Conservation (phyloP, 164 flowering plant species). For the Amborella trichopoda region DNA sequence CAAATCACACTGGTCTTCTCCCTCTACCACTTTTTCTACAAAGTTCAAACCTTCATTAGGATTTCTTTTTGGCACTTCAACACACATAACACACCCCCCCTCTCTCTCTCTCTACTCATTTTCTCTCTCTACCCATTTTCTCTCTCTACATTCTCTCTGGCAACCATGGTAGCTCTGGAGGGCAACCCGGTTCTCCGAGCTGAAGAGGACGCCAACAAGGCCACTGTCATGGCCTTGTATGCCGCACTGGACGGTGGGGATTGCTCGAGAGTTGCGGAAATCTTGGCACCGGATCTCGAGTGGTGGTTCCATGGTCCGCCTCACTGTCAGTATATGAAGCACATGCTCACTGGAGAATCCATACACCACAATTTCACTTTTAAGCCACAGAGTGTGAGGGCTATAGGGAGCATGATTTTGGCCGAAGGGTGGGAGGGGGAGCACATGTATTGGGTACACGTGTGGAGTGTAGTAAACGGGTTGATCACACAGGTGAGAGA, state of each 20-base stretch:
- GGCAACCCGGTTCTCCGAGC: no score
- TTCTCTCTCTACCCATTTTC: no score
- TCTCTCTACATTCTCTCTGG: no score
- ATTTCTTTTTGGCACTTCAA: no score
- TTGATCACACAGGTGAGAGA: slow-evolving; percentile 56
- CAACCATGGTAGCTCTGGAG: no score
- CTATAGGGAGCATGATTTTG: slow-evolving; percentile 45
- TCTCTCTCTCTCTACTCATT: no score
- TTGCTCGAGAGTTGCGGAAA: slow-evolving; percentile 14
- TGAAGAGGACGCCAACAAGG: slow-evolving; percentile 17
- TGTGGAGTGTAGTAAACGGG: slow-evolving; percentile 62
- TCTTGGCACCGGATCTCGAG: slow-evolving; percentile 49
- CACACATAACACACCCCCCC: no score
- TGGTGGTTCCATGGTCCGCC: slow-evolving; percentile 97
- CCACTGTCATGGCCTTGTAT: slow-evolving; percentile 33
- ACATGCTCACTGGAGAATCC: slow-evolving; percentile 50
- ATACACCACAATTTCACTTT: slow-evolving; percentile 31
- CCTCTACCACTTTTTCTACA: no score
- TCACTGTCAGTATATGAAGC: slow-evolving; percentile 71
- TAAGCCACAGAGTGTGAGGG: slow-evolving; percentile 41
- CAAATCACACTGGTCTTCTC: no score
- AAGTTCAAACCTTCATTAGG: no score
- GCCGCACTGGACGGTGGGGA: slow-evolving; percentile 26
- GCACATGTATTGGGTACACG: slow-evolving; percentile 76
- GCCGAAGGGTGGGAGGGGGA: slow-evolving; percentile 88